Evolutionary conservation across 1,139 yeast genomes (phyloP).

Genomic region (Pichia sp.): DNA sequence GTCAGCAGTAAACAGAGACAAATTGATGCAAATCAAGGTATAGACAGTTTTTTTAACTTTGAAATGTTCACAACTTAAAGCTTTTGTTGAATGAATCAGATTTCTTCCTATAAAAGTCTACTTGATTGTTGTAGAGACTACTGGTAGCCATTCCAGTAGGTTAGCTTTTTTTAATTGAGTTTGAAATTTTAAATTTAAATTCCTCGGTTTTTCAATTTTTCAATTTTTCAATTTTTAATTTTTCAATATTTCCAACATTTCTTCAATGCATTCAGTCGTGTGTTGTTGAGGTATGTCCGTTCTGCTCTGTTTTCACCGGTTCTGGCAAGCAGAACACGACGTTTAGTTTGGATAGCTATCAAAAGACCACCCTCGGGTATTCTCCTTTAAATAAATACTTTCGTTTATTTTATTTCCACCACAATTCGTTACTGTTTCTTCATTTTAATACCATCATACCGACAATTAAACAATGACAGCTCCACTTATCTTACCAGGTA

Average conservation of each 20-base stretch:
- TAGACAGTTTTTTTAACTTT: background rate
- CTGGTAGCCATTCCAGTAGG: too few relatives aligned
- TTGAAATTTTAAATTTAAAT: too few relatives aligned
- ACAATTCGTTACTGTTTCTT: background rate
- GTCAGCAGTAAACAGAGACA: background rate
- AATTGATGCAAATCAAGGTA: background rate
- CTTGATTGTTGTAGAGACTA: too few relatives aligned
- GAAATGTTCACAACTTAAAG: too few relatives aligned
- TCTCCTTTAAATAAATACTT: background rate
- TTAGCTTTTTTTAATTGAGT: too few relatives aligned
- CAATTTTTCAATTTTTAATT: too few relatives aligned
- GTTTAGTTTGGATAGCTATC: background rate
- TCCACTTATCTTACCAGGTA: conserved; percentile 37
- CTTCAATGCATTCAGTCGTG: background rate
- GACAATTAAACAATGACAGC: conserved; percentile 1
- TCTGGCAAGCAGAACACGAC: background rate
- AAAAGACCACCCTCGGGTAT: background rate
- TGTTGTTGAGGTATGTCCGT: background rate
- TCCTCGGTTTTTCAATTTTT: too few relatives aligned
- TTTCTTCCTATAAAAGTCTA: too few relatives aligned
- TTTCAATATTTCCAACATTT: background rate
- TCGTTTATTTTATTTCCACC: background rate
- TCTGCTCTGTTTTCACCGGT: background rate
- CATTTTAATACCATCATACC: background rate
- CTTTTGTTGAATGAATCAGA: too few relatives aligned